Evolutionary conservation across 352 stramenopile genomes (phyloP), one percentile per base, ranked within the genome.

Genomic region (Phytophthora litchii): DNA sequence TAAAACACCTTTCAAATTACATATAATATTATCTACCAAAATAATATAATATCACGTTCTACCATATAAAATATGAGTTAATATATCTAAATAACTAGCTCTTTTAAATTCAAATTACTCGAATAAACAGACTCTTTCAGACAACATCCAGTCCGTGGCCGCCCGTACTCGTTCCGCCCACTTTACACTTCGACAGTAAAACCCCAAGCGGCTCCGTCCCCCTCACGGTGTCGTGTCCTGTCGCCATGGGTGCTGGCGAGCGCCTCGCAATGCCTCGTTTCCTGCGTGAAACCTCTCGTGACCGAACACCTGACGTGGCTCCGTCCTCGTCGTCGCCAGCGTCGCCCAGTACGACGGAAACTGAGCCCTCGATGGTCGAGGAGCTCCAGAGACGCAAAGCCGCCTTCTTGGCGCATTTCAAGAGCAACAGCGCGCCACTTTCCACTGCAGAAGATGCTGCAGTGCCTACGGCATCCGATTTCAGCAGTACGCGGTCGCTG

Each of bases 351-450:
- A 35, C 49, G 3, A 38, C 3, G 34, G 66, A 78, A 19, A 32
- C 29, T 6, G 65, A 80, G 25, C 35, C 61, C 5, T 64, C 74
- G 16, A 60, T 83, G 61, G 42, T 68, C 8, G 72, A 65, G 38
- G 66, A 76, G 54, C 44, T 85, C 19, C 66, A 80, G 59, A 46
- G 70, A 38, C 73, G 76, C 40, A 86, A 86, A 50, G 44, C 73
- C 35, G 73, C 76, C 11, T 80, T 86, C 42, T 35, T 81, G 36
- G 55, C 76, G 48, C 76, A 83, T 43, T 86, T 86, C 45, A 70
- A 72, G 50, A 67, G 69, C 62, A 45, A 49, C 31, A 54, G 58
- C 56, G 21, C 40, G 7, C 35, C 40, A 5, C 20, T 48, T 1
- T n/a, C 40, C 14, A 48, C 20, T 20, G 29, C 42, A 9, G 72